Conservation (phyloP, 148 eudicot species). For the Hydrangea macrophylla region DNA sequence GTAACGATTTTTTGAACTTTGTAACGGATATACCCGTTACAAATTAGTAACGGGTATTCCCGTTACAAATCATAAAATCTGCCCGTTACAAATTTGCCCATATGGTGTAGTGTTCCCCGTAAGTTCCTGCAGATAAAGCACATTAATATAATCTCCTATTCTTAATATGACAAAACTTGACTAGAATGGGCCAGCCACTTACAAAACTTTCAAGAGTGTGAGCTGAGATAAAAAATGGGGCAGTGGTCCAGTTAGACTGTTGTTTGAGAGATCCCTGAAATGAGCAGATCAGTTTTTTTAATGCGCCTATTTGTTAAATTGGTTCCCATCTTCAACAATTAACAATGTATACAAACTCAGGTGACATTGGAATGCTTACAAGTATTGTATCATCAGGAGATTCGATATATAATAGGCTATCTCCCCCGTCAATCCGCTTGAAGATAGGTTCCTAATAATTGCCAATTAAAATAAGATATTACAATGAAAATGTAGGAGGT, state of each 20-base stretch:
- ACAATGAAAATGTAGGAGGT: no score
- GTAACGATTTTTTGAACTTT: no score
- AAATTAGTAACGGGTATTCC: no score
- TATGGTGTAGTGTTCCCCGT: no score
- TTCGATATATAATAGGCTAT: neutral
- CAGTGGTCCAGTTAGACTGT: neutral
- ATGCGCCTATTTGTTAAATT: no score
- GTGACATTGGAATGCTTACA: no score
- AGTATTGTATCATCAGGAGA: neutral
- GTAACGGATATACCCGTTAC: no score
- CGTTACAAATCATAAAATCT: no score
- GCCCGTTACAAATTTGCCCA: no score
- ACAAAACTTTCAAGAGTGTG: neutral
- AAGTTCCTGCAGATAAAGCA: neutral
- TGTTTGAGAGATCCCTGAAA: constrained; percentile 5
- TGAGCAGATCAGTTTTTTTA: no score
- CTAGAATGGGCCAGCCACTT: neutral
- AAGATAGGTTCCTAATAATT: neutral
- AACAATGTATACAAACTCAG: no score
- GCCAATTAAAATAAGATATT: neutral
- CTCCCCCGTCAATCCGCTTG: neutral
- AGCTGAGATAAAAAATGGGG: neutral
- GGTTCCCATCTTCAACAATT: no score
- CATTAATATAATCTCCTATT: neutral
- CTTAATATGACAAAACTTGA: neutral